Base-by-base conservation (phyloP, 805 yeast species). In the Teunomyces barrocoloradensis region DNA sequence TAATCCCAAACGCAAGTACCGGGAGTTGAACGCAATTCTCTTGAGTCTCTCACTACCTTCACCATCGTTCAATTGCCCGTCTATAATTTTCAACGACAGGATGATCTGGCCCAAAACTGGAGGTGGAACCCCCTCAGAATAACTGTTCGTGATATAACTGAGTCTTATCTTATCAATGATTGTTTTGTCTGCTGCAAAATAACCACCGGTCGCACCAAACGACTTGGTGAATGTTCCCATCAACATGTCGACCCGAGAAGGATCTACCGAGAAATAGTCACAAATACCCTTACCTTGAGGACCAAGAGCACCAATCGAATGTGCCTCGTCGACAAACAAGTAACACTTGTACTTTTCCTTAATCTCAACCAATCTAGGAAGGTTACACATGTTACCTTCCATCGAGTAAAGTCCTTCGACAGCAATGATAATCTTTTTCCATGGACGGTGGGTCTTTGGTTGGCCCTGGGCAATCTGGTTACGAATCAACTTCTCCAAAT, bases 181-280 rank as follows among this genome's bases (percentile, higher is more conserved):
- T 42, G 67, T 70, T 60, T 82, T 77, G 53, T 76, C 76, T 40
- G 86, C 95, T n/a, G 96, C 92, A 53, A 94, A 73, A 64, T 94
- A 94, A 41, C 99, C 99, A 61, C 99, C 99, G 36, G 98, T 89
- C 13, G 99, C 98, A 64, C 99, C 99, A 66, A 94, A 94, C 1
- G 97, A 89, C 69, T 94, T 94, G 44, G 99, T 95, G 48, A 94
- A 80, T 6, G 99, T 94, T 43, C 99, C 99, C 99, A 94, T 94
- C 55, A 94, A 70, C 52, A 94, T 73, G 69, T 94, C 99, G 48
- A 94, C 75, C 38, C 80, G 80, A 10, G 70, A 64, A 35, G 98
- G 92, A 53, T 82, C 78, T 42, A 94, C 80, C 46, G 85, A 85
- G 65, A 87, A 94, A 69, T 89, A 88, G 61, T 94, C 98, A 72